These are phyloP conservation scores for Euphorbia schlechtendalii DNA, from an alignment of 441 rosid species.

Conservation along the genomic window DNA sequence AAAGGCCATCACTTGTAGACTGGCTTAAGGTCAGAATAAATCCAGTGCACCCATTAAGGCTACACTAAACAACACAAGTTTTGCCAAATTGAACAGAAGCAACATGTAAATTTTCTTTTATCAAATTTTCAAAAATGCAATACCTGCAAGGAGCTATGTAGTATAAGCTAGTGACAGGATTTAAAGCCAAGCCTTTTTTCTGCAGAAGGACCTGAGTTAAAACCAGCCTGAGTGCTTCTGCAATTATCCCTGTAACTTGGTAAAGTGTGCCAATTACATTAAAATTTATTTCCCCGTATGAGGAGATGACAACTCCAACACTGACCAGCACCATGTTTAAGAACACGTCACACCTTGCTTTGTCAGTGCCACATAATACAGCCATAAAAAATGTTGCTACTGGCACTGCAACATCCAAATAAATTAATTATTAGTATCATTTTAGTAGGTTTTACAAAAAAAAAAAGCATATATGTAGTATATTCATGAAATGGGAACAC, in stretches of 20 bases:
- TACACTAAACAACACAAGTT: too few relatives aligned
- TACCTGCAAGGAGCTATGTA: conserved; percentile 99
- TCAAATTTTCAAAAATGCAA: conserved; percentile 6
- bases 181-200: conserved; percentile 94
- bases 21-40: too few relatives aligned
- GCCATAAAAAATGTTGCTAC: conserved; percentile 95
- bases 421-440: conserved; percentile 22
- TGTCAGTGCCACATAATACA: conserved; percentile 94
- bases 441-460: too few relatives aligned
- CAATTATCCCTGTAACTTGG: conserved; percentile 99
- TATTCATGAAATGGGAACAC: conserved; percentile 4
- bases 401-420: conserved; percentile 73
- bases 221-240: conserved; percentile 98
- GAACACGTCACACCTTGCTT: conserved; percentile 93
- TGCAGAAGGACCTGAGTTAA: conserved; percentile 99
- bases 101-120: too few relatives aligned
- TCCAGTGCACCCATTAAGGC: too few relatives aligned
- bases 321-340: conserved; percentile 99
- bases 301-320: conserved; percentile 96
- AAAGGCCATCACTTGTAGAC: neutral
- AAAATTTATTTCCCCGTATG: conserved; percentile 99
- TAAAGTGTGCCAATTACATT: conserved; percentile 90
- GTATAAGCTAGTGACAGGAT: conserved; percentile 97
- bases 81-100: too few relatives aligned
- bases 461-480: too few relatives aligned